These are phyloP conservation scores for Steccherinum ochraceum DNA, from an alignment of 768 basidiomycete species.

Conservation along the genomic window DNA sequence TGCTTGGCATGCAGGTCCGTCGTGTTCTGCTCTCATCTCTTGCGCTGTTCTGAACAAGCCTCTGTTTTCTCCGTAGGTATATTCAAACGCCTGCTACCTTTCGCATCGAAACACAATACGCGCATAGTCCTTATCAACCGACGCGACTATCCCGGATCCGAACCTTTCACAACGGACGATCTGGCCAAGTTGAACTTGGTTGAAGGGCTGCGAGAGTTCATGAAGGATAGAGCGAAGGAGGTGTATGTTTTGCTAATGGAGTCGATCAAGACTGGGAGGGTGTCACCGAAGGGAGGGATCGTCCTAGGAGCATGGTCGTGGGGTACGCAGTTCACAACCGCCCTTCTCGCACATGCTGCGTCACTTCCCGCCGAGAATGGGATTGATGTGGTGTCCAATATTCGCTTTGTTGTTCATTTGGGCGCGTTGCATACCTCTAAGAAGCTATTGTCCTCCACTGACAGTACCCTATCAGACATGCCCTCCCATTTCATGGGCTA, in stretches of 20 bases:
- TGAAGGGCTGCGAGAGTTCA: not conserved
- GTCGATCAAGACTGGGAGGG: not conserved
- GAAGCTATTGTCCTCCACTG: not conserved
- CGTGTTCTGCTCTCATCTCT: conserved; percentile 4
- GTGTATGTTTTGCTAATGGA: not conserved
- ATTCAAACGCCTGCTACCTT: conserved; percentile 10
- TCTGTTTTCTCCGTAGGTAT: no score
- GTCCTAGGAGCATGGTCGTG: conserved; percentile 4
- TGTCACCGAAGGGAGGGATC: conserved; percentile 3
- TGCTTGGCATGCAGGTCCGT: conserved; percentile 5
- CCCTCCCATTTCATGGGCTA: not conserved
- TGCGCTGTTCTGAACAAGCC: not conserved
- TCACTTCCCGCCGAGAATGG: not conserved
- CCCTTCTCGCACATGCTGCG: not conserved
- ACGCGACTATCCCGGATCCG: conserved; percentile 18
- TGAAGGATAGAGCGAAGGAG: not conserved
- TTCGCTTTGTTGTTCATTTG: not conserved
- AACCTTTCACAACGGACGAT: no score
- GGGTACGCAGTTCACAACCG: not conserved
- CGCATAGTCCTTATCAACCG: conserved; percentile 20
- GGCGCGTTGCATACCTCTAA: not conserved
- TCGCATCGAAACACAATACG: conserved; percentile 13
- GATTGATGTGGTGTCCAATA: not conserved
- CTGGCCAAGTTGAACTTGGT: no score
- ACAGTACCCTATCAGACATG: not conserved